These are phyloP conservation scores for Parietaria judaica DNA, from an alignment of 306 rosid species.

Conservation along the genomic window DNA sequence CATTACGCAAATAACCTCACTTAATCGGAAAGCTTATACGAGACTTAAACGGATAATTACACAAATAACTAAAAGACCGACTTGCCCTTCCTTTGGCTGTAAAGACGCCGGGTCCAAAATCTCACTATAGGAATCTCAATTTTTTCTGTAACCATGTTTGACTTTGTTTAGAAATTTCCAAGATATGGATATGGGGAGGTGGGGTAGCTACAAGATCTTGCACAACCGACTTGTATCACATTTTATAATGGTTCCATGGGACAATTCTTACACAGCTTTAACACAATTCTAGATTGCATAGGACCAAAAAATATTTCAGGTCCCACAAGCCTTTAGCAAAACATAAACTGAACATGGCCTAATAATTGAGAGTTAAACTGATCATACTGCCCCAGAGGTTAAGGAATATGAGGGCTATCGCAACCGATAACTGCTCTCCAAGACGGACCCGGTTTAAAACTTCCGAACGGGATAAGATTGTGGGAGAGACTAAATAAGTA, in stretches of 20 bases:
- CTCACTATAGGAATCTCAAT: background rate
- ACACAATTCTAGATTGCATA: conserved; percentile 1
- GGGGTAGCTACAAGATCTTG: conserved; percentile 23
- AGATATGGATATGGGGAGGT: conserved; percentile 10
- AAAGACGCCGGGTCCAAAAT: background rate
- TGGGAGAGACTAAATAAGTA: too few relatives aligned
- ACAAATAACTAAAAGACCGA: background rate
- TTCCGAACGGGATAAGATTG: too few relatives aligned
- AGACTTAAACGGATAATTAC: too few relatives aligned
- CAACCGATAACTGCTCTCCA: too few relatives aligned
- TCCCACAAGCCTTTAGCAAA: background rate
- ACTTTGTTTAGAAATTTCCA: conserved; percentile 12
- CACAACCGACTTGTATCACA: conserved; percentile 7
- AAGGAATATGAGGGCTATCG: too few relatives aligned
- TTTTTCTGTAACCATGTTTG: background rate
- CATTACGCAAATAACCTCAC: too few relatives aligned
- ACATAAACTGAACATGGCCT: background rate
- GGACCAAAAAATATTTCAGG: conserved; percentile 5
- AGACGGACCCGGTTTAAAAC: too few relatives aligned
- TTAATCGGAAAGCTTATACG: too few relatives aligned
- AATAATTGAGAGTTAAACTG: background rate
- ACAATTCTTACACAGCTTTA: background rate
- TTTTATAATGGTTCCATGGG: background rate
- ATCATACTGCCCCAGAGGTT: too few relatives aligned
- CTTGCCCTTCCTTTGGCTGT: background rate